These are phyloP conservation scores for Exophiala bonariae DNA, from an alignment of 2,329 filamentous ascomycete genomes.

Conservation along the genomic window DNA sequence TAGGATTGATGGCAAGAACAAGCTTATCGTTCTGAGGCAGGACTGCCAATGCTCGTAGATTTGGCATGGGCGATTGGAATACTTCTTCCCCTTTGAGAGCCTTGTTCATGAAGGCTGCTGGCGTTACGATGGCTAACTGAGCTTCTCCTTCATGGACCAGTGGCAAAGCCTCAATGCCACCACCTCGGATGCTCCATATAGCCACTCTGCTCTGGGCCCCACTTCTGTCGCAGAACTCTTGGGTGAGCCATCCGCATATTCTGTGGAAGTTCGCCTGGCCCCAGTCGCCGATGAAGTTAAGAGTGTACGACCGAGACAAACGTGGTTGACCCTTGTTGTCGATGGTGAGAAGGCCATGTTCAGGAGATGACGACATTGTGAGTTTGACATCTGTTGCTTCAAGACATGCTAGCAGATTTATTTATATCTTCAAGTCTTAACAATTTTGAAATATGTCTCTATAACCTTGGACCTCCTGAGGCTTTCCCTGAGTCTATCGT, in stretches of 20 bases:
- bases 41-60: conserved; percentile 10
- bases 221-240: conserved; percentile 17
- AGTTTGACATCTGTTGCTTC: no score
- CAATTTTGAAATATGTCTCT: no score
- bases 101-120: conserved; percentile 8
- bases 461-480: no score
- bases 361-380: no score
- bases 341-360: no score
- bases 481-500: no score
- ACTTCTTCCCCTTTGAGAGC: conserved; percentile 5
- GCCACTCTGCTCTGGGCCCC: conserved; percentile 9
- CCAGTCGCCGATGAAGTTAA: conserved; percentile 19
- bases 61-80: conserved; percentile 11
- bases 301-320: conserved; percentile 8
- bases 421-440: no score
- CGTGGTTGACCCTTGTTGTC: not conserved
- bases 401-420: no score
- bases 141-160: conserved; percentile 10
- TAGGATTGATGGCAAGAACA: conserved; percentile 12
- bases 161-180: conserved; percentile 9
- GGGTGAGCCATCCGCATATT: conserved; percentile 17
- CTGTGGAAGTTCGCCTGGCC: conserved; percentile 18
- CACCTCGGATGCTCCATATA: conserved; percentile 13
- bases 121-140: conserved; percentile 10
- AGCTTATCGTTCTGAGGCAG: conserved; percentile 16